These are phyloP conservation scores for Clonostachys rhizophaga DNA, from an alignment of 2,329 filamentous ascomycete species.

Conservation along the genomic window DNA sequence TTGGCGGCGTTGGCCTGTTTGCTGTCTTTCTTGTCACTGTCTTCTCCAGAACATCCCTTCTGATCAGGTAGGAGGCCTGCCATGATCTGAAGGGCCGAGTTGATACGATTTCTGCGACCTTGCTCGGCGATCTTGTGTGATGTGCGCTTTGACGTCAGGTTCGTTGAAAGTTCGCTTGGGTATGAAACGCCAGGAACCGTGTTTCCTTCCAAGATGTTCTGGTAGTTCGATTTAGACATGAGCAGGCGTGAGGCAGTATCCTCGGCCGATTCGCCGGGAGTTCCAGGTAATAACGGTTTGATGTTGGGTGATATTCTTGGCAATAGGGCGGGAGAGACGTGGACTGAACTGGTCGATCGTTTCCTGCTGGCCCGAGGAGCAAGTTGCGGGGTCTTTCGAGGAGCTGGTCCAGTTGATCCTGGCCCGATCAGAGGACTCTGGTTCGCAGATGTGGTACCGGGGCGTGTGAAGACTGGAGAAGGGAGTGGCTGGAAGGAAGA, in stretches of 20 bases:
- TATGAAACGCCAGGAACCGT: constrained; percentile 86
- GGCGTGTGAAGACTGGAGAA: constrained; percentile 40
- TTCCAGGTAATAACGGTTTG: constrained; percentile 76
- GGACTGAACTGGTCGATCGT: constrained; percentile 66
- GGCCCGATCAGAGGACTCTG: constrained; percentile 61
- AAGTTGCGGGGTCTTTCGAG: constrained; percentile 50
- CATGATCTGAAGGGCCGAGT: constrained; percentile 88
- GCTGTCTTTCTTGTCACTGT: constrained; percentile 41
- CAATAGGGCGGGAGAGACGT: constrained; percentile 80
- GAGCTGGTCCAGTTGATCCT: constrained; percentile 37
- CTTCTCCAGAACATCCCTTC: constrained; percentile 31
- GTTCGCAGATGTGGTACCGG: constrained; percentile 45
- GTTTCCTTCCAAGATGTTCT: constrained; percentile 93
- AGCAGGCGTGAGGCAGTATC: constrained; percentile 69
- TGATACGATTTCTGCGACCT: constrained; percentile 90
- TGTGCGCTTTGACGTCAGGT: constrained; percentile 91
- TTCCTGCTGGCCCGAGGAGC: constrained; percentile 61
- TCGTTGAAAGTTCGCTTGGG: constrained; percentile 85
- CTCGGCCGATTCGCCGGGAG: constrained; percentile 45
- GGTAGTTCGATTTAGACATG: constrained; percentile 94
- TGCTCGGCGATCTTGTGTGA: constrained; percentile 98
- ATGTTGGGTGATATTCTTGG: constrained; percentile 93
- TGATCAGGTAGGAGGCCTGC: constrained; percentile 73
- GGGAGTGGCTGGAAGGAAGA: constrained; percentile 42
- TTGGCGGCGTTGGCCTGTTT: constrained; percentile 55